phyloP scores from a whole-genome alignment of 805 yeast genomes.

The Candida koratica region DNA sequence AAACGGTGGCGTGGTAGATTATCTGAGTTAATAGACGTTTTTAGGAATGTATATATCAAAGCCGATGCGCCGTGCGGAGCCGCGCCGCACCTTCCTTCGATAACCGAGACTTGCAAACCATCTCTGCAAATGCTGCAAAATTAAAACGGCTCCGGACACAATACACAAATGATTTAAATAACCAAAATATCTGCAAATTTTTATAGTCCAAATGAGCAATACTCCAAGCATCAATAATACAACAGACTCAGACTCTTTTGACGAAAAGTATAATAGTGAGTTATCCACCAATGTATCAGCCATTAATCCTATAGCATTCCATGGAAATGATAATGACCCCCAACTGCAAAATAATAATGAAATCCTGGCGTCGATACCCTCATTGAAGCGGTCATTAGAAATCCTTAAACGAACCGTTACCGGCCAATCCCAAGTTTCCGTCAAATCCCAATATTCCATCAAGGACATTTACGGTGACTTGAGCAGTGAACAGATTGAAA shows the following conservation, averaged over 20 bases:
- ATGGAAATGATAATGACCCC: constrained; percentile 8
- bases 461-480: constrained; percentile 32
- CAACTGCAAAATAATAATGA: too few relatives aligned
- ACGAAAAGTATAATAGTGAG: constrained; percentile 5
- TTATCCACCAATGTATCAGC: constrained; percentile 7
- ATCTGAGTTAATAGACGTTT: too few relatives aligned
- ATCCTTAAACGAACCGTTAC: constrained; percentile 15
- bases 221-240: too few relatives aligned
- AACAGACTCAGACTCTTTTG: too few relatives aligned
- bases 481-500: constrained; percentile 25
- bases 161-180: neutral
- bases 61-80: too few relatives aligned
- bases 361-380: constrained; percentile 15
- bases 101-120: constrained; percentile 2
- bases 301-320: constrained; percentile 12
- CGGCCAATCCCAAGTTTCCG: constrained; percentile 12
- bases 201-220: neutral
- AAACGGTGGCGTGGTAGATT: constrained; percentile 12
- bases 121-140: constrained; percentile 3
- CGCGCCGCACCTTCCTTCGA: too few relatives aligned
- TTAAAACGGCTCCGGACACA: too few relatives aligned
- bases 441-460: constrained; percentile 18
- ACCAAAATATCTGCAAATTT: neutral
- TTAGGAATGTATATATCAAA: too few relatives aligned
- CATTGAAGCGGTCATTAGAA: constrained; percentile 19